A percentile compares a stretch with the other conserved stretches of the same genome.
phyloP scores from a whole-genome alignment of 169 alveolate species.

The Neospora caninum region DNA sequence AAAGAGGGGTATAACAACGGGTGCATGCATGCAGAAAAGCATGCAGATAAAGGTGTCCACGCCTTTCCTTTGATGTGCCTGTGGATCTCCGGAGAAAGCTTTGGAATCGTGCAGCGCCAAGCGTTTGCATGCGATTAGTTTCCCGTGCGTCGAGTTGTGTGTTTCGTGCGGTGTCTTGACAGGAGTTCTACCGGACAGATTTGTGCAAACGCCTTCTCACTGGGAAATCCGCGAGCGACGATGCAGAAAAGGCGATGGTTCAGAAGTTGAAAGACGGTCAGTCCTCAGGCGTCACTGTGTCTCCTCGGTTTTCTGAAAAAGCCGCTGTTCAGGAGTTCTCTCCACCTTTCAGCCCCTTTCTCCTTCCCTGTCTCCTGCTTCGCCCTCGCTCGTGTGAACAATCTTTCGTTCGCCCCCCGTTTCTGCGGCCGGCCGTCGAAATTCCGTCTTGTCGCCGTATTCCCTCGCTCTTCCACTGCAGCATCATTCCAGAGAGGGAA shows the following conservation, averaged over 20 bases:
- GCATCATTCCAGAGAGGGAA: too few species aligned
- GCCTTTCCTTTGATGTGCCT: too few species aligned
- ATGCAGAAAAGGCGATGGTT: conserved; percentile 75
- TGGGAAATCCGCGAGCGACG: conserved; percentile 64
- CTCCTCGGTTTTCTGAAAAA: neutral
- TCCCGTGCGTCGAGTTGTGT: neutral
- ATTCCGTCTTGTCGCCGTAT: too few species aligned
- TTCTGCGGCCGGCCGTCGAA: too few species aligned
- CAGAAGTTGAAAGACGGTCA: conserved; percentile 67
- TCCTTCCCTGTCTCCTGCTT: neutral
- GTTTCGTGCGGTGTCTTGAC: neutral
- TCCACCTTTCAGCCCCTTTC: neutral
- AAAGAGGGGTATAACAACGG: too few species aligned
- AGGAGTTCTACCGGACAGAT: conserved; percentile 66
- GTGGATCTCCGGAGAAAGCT: too few species aligned
- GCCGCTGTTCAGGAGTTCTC: neutral
- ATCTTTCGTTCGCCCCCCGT: too few species aligned
- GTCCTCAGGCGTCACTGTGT: neutral
- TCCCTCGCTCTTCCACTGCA: neutral
- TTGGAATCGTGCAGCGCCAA: too few species aligned
- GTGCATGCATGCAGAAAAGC: too few species aligned
- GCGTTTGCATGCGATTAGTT: too few species aligned
- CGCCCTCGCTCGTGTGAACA: too few species aligned
- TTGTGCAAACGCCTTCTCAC: conserved; percentile 74
- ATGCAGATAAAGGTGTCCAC: too few species aligned